These are phyloP conservation scores for Thermomucor indicae-seudaticae DNA, from an alignment of 371 early-diverging fungal genomes.

Conservation along the genomic window DNA sequence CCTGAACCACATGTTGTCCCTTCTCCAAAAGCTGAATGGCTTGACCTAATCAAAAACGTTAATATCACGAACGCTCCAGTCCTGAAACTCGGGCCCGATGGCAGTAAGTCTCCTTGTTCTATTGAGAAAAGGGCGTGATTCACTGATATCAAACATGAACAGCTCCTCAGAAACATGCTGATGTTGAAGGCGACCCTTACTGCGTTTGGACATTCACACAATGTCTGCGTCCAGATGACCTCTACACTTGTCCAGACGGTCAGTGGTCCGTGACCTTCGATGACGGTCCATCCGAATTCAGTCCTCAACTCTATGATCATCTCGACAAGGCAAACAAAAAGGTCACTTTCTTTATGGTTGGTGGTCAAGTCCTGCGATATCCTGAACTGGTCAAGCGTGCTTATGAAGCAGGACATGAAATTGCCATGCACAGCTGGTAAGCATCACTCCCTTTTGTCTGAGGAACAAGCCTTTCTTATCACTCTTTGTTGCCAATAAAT, in stretches of 20 bases:
- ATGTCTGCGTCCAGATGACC: conserved; percentile 42
- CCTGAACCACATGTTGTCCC: conserved; percentile 24
- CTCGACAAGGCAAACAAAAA: conserved; percentile 28
- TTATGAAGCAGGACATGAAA: conserved; percentile 43
- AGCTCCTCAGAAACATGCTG: conserved; percentile 22
- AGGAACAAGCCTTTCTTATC: no score
- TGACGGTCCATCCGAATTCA: conserved; percentile 37
- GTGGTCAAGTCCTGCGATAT: conserved; percentile 44
- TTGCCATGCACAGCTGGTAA: conserved; percentile 58
- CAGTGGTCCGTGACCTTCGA: conserved; percentile 49
- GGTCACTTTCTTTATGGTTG: conserved; percentile 57
- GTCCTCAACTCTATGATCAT: conserved; percentile 34
- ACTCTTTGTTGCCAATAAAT: no score
- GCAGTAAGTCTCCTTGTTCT: background rate
- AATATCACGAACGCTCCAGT: conserved; percentile 36
- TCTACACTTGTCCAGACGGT: conserved; percentile 48
- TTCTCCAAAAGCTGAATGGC: conserved; percentile 37
- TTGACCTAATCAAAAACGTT: conserved; percentile 27
- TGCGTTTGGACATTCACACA: conserved; percentile 57
- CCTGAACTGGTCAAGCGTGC: conserved; percentile 38
- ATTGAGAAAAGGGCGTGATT: background rate
- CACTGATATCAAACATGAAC: background rate
- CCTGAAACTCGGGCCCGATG: conserved; percentile 15
- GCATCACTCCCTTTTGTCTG: no score
- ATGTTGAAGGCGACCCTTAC: conserved; percentile 25